A percentile compares a stretch with the other conserved stretches of the same genome.
Evolutionary conservation across 768 basidiomycete genomes (phyloP).

Genomic region (Chiua virens): DNA sequence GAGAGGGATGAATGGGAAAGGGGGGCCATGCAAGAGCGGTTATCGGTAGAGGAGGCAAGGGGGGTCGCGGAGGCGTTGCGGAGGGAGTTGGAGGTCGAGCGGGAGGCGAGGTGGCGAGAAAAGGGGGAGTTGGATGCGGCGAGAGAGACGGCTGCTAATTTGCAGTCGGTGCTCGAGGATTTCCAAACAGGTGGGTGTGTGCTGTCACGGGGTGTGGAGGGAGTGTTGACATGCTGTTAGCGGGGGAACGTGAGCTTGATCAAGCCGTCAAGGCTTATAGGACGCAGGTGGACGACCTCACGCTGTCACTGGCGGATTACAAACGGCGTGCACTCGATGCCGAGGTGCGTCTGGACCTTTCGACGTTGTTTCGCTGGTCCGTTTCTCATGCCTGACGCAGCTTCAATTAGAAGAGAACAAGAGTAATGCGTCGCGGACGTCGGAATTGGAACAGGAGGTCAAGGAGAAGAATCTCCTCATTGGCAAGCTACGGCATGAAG

Average conservation of each 20-base stretch:
- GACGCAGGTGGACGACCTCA: conserved; percentile 63
- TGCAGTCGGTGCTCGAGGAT: conserved; percentile 92
- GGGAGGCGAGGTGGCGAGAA: conserved; percentile 57
- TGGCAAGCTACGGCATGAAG: conserved; percentile 94
- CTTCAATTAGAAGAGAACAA: conserved; percentile 74
- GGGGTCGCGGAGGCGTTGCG: conserved; percentile 54
- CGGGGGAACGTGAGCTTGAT: conserved; percentile 87
- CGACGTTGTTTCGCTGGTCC: background rate
- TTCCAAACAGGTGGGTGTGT: conserved; percentile 80
- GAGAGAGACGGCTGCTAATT: conserved; percentile 72
- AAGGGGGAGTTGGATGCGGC: conserved; percentile 61
- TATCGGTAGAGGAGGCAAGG: conserved; percentile 67
- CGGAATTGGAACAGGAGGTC: conserved; percentile 82
- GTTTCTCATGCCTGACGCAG: conserved; percentile 36
- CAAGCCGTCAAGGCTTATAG: conserved; percentile 85
- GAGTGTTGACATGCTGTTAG: conserved; percentile 40
- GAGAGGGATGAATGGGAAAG: conserved; percentile 78
- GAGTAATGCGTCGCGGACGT: conserved; percentile 62
- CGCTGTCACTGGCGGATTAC: conserved; percentile 83
- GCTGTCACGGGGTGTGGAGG: background rate
- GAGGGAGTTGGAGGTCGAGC: conserved; percentile 67
- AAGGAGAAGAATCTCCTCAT: conserved; percentile 96
- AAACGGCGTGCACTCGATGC: conserved; percentile 86
- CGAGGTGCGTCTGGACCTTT: conserved; percentile 54
- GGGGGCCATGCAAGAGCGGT: conserved; percentile 62